Evolutionary conservation across 352 stramenopile species (phyloP).

Genomic region (Thraustotheca clavata): DNA sequence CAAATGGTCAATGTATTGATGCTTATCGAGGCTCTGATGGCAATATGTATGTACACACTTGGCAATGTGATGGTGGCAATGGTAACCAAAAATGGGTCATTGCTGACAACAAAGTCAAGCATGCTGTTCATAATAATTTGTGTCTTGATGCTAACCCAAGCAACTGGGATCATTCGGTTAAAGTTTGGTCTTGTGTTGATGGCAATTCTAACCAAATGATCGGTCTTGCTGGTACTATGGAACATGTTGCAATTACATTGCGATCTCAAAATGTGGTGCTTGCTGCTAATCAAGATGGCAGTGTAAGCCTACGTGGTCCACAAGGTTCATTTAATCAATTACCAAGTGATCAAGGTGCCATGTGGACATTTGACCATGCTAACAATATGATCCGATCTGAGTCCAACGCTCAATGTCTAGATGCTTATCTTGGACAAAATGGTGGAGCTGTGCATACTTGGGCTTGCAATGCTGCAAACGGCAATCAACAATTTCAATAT

Average conservation of each 20-base stretch:
- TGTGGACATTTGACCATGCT: background rate
- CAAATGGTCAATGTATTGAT: background rate
- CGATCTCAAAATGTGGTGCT: background rate
- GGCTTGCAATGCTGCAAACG: slow-evolving; percentile 38
- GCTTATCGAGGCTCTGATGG: background rate
- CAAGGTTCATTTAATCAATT: background rate
- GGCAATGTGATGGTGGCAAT: background rate
- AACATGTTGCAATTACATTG: background rate
- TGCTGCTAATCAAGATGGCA: background rate
- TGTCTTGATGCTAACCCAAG: slow-evolving; percentile 34
- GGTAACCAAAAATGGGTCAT: slow-evolving; percentile 4
- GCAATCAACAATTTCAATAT: slow-evolving; percentile 63
- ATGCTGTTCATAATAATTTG: slow-evolving; percentile 35
- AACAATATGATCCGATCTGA: slow-evolving; percentile 15
- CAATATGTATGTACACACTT: slow-evolving; percentile 2
- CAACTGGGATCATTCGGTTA: background rate
- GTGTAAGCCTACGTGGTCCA: background rate
- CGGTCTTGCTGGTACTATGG: background rate
- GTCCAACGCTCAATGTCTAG: slow-evolving; percentile 33
- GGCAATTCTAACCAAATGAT: slow-evolving; percentile 4
- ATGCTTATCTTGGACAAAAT: slow-evolving; percentile 41
- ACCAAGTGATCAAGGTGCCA: background rate
- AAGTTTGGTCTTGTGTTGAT: background rate
- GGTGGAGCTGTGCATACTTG: slow-evolving; percentile 48
- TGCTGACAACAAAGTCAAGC: slow-evolving; percentile 2